Base-by-base conservation (phyloP, 2,329 filamentous ascomycete genomes). In the Lecanicillium sp. region DNA sequence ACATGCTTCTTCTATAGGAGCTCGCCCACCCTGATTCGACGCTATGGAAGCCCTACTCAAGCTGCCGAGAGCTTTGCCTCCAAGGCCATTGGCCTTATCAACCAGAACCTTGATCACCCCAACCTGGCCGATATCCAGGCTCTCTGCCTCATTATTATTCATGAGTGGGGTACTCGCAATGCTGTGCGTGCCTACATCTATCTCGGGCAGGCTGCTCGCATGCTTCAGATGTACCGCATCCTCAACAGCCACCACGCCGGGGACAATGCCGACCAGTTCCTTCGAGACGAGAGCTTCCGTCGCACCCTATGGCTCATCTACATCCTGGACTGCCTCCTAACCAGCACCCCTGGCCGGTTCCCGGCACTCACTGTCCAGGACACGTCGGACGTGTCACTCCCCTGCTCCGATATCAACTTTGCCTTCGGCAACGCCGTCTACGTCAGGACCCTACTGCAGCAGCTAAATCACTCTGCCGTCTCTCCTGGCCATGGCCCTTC, bases 151-250 rank as follows among this genome's bases (percentile, higher is more conserved):
- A 59, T 79, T 46, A 72, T 77, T 46, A 74, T 79, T 37, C 75
- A 79, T 48, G 75, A 79, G 58, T 79, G 75, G 75, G 75, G 75
- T 34, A 72, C 70, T 41, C 61, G 75, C 30, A 78, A 77, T 54
- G 75, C 75, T 28, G 72, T 79, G 20, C 72, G 75, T 14, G 75
- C 75, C 44, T 79, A 79, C 62, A 71, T 77, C 54, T 78, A 78
- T 52, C 65, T 79, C 17, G 75, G 75, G 46, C 74, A 79, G 52
- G 75, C 75, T 22, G 69, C 73, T n/a, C 72, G 75, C 43, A 78
- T 79, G 74, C 67, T 75, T 22, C 75, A 79, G 59, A 79, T 79
- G 75, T 77, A 72, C 49, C 68, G 73, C 45, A 72, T 79, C 40
- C 67, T 79, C 33, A 72, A 76, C 48, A 66, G 65, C 29, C 73